Evolutionary conservation across 1,284 basidiomycete genomes (phyloP).

Genomic region (Golubevia pallescens): DNA sequence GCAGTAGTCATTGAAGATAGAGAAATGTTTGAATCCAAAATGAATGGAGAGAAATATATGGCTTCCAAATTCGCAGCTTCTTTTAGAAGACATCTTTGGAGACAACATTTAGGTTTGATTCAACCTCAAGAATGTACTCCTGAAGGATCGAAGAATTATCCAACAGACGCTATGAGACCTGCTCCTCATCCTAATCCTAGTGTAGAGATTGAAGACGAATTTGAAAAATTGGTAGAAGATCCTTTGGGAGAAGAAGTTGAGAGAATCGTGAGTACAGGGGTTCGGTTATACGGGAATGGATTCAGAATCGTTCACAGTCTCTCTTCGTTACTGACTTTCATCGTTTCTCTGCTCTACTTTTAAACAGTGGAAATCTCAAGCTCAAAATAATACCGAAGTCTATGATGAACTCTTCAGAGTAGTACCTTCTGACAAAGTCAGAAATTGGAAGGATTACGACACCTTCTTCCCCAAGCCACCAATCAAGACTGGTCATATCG

Average conservation of each 20-base stretch:
- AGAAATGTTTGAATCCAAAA: slow-evolving; percentile 76
- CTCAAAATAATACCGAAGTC: slow-evolving; percentile 77
- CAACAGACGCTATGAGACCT: slow-evolving; percentile 16
- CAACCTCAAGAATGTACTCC: slow-evolving; percentile 25
- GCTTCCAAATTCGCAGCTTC: slow-evolving; percentile 78
- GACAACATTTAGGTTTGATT: slow-evolving; percentile 34
- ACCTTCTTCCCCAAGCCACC: slow-evolving; percentile 73
- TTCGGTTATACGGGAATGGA: background rate
- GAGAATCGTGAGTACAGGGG: slow-evolving; percentile 1
- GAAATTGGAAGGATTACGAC: slow-evolving; percentile 72
- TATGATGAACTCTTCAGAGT: slow-evolving; percentile 79
- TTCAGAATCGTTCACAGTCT: background rate
- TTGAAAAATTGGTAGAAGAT: slow-evolving; percentile 36
- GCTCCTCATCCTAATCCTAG: slow-evolving; percentile 17
- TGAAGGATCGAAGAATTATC: slow-evolving; percentile 7
- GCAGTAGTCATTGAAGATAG: slow-evolving; percentile 85
- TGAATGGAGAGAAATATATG: slow-evolving; percentile 77
- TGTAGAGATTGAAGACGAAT: slow-evolving; percentile 70
- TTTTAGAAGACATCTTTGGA: slow-evolving; percentile 76
- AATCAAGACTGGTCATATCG: slow-evolving; percentile 80
- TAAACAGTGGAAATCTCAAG: slow-evolving; percentile 75
- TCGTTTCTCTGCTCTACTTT: background rate
- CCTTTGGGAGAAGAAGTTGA: slow-evolving; percentile 20
- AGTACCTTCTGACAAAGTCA: slow-evolving; percentile 80
- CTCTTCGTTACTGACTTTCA: background rate